These are phyloP conservation scores for Musa itinerans DNA, from an alignment of 176 grass and related monocot species.

Conservation along the genomic window DNA sequence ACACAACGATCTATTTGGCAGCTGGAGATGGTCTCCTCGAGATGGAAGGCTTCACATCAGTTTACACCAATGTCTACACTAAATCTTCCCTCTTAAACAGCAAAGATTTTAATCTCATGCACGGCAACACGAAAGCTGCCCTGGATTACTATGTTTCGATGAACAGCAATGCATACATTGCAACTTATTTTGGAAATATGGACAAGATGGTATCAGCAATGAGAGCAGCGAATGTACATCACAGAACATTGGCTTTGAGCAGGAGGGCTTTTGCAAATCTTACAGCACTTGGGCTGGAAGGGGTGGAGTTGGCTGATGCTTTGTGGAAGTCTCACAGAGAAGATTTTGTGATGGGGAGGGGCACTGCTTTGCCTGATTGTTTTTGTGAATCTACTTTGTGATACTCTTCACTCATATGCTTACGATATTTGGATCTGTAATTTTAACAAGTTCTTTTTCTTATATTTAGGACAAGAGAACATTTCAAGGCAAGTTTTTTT, in stretches of 20 bases:
- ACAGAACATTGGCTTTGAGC: constrained; percentile 76
- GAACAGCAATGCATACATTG: constrained; percentile 63
- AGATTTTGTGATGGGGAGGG: constrained; percentile 73
- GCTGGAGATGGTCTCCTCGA: constrained; percentile 89
- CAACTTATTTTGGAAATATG: constrained; percentile 97
- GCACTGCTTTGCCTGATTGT: constrained; percentile 73
- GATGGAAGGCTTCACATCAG: constrained; percentile 57
- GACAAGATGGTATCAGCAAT: constrained; percentile 94
- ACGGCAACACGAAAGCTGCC: constrained; percentile 89
- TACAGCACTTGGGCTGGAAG: constrained; percentile 41
- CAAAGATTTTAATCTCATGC: constrained; percentile 84
- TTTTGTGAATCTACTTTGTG: constrained; percentile 79
- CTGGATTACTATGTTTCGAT: constrained; percentile 96
- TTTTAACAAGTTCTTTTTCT: not conserved
- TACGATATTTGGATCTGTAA: not conserved
- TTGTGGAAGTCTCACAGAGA: constrained; percentile 67
- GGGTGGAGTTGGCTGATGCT: constrained; percentile 58
- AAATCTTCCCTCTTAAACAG: constrained; percentile 58
- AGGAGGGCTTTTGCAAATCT: constrained; percentile 72
- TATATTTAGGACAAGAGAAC: not conserved
- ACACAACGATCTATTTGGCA: constrained; percentile 72
- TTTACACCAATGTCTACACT: constrained; percentile 66
- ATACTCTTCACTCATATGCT: not conserved
- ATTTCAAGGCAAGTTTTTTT: too few relatives aligned
- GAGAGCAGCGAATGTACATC: constrained; percentile 61